Conservation (phyloP, 441 rosid species). For the Bocquillonia castaneifolia region DNA sequence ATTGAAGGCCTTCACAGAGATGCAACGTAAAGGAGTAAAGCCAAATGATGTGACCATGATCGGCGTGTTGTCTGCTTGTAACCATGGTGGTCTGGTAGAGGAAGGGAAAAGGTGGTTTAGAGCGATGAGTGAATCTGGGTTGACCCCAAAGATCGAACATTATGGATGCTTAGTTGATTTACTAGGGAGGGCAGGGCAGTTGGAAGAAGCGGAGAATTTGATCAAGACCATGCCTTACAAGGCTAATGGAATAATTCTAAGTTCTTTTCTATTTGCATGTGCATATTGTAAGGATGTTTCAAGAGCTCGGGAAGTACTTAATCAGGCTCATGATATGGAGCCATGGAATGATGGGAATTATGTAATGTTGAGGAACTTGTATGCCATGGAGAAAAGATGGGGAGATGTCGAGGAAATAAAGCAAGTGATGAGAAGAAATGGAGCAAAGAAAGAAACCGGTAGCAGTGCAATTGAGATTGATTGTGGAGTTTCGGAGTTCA, state of each 20-base stretch:
- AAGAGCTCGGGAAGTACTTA: slow-evolving; percentile 47
- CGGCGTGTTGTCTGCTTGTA: slow-evolving; percentile 66
- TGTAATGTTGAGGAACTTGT: slow-evolving; percentile 50
- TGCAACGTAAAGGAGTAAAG: slow-evolving; percentile 44
- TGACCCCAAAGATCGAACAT: slow-evolving; percentile 61
- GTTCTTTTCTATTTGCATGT: slow-evolving; percentile 67
- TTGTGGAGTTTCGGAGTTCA: slow-evolving; percentile 46
- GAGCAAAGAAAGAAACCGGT: slow-evolving; percentile 57
- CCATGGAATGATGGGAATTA: slow-evolving; percentile 69
- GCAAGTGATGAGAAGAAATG: slow-evolving; percentile 53
- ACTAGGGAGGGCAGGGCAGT: slow-evolving; percentile 63
- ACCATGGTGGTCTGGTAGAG: slow-evolving; percentile 60
- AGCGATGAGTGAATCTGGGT: slow-evolving; percentile 40
- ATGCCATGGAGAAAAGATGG: slow-evolving; percentile 58
- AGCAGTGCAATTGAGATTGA: slow-evolving; percentile 60
- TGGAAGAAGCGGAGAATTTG: slow-evolving; percentile 53
- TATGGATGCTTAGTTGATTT: slow-evolving; percentile 75
- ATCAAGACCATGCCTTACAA: slow-evolving; percentile 57
- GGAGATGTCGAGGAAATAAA: slow-evolving; percentile 46
- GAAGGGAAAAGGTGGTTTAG: slow-evolving; percentile 46
- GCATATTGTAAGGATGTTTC: slow-evolving; percentile 40
- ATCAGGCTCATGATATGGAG: slow-evolving; percentile 48
- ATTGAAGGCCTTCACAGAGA: slow-evolving; percentile 44
- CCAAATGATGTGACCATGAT: slow-evolving; percentile 69
- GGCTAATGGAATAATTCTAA: slow-evolving; percentile 67